Evolutionary conservation across 2,329 filamentous ascomycete genomes (phyloP), one percentile per base, ranked within the genome.

Genomic region (Monosporascus sp.): DNA sequence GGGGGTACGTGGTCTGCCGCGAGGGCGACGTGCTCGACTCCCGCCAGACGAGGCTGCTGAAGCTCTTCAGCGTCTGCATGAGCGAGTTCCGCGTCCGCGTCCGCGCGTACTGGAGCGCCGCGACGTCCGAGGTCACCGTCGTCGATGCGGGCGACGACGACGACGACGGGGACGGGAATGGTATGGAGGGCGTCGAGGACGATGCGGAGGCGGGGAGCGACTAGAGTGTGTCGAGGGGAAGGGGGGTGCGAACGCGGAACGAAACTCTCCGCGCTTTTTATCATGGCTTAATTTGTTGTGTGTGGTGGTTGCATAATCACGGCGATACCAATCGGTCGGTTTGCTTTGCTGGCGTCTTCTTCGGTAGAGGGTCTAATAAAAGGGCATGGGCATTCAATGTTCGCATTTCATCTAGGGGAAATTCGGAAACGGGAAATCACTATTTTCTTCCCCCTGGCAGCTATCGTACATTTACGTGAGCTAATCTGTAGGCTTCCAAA

Each of bases 31-130:
- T 85, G 45, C 74, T 99, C 61, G 92, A 97, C 72, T 92, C 89
- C 61, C 82, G 93, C 64, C 94, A 99, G 80, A 97, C 94, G 53
- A 87, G 91, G 59, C 75, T 99, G 67, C 73, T 99, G 72, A 97
- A 97, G 82, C 79, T 96, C 65, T 97, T 99, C 74, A 88, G 91
- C 51, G 84, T 97, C 53, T 90, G 89, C 58, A 84, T 94, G 73
- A 89, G 91, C 54, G 91, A 97, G 75, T 99, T 99, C 76, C 86
- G 80, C 70, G 85, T 99, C 54, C 80, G 85, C 65, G 75, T 96
- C 60, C 75, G 88, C 70, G 92, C 91, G 67, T 83, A 86, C 71
- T 88, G 85, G 84, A 82, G 73, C 62, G 74, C 84, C 3, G 77
- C 80, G n/a, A 77, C 69, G 22, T 76, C 76, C 31, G 72, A 83